These are phyloP conservation scores for Blastomyces silverae DNA, from an alignment of 2,329 filamentous ascomycete species.

Conservation along the genomic window DNA sequence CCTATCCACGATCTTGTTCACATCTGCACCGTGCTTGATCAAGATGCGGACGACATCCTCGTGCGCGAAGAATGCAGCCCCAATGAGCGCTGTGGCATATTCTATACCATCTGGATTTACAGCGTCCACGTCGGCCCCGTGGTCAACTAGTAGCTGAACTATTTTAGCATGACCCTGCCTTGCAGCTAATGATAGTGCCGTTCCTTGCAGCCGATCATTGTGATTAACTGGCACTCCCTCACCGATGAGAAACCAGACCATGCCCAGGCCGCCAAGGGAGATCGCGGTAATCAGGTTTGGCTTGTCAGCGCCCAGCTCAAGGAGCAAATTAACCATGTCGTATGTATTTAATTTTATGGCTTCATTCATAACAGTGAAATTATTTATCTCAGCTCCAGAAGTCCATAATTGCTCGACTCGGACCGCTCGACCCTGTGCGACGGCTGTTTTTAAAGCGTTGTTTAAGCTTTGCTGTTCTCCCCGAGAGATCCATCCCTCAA, in stretches of 20 bases:
- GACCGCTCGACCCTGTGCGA: neutral
- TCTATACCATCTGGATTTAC: neutral
- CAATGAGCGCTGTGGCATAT: neutral
- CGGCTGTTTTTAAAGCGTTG: neutral
- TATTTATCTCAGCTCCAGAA: neutral
- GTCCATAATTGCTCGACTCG: constrained; percentile 3
- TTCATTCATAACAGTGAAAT: neutral
- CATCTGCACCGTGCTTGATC: neutral
- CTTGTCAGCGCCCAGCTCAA: neutral
- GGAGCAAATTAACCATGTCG: neutral
- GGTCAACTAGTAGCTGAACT: neutral
- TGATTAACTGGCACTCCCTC: neutral
- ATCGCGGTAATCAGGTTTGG: neutral
- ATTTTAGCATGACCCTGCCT: neutral
- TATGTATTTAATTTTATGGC: neutral
- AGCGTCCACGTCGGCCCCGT: neutral
- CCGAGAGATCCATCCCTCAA: neutral
- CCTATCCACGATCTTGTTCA: neutral
- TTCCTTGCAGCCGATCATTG: no score
- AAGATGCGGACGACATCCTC: neutral
- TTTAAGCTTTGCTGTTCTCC: neutral
- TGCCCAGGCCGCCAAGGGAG: neutral
- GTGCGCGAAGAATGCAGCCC: neutral
- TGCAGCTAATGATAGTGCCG: neutral
- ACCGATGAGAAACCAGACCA: neutral